These are phyloP conservation scores for Solanum gandarillasii DNA, from an alignment of 257 asterid species.

Conservation along the genomic window DNA sequence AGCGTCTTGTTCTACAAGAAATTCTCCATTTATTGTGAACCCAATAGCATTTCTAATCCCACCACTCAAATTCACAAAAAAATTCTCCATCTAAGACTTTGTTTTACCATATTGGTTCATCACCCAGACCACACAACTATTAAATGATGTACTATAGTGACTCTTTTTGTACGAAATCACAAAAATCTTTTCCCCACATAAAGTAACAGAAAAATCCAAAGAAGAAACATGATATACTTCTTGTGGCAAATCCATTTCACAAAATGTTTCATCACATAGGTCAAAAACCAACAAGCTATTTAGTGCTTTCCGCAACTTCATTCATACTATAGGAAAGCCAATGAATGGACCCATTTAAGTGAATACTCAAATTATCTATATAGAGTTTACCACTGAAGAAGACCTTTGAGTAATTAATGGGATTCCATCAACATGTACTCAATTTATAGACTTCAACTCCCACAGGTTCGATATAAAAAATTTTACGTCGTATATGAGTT, in stretches of 20 bases:
- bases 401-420: background rate
- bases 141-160: background rate
- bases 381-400: constrained; percentile 6
- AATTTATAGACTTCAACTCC: constrained; percentile 19
- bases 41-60: constrained; percentile 9
- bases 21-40: constrained; percentile 1
- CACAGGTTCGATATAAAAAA: constrained; percentile 10
- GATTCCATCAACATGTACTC: constrained; percentile 12
- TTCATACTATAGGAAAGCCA: constrained; percentile 14
- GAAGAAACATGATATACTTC: background rate
- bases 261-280: constrained; percentile 16
- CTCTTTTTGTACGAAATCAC: background rate
- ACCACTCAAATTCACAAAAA: background rate
- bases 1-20: background rate
- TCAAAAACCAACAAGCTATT: background rate
- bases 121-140: constrained; percentile 18
- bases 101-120: constrained; percentile 20
- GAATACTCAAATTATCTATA: constrained; percentile 11
- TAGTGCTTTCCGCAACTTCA: background rate
- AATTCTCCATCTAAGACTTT: constrained; percentile 16
- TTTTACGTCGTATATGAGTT: constrained; percentile 1
- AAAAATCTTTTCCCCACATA: background rate
- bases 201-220: background rate
- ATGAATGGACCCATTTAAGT: constrained; percentile 17
- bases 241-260: constrained; percentile 16